A percentile compares a stretch with the other conserved stretches of the same genome.
Conservation (phyloP, 306 rosid genomes). For the Morella rubra region DNA sequence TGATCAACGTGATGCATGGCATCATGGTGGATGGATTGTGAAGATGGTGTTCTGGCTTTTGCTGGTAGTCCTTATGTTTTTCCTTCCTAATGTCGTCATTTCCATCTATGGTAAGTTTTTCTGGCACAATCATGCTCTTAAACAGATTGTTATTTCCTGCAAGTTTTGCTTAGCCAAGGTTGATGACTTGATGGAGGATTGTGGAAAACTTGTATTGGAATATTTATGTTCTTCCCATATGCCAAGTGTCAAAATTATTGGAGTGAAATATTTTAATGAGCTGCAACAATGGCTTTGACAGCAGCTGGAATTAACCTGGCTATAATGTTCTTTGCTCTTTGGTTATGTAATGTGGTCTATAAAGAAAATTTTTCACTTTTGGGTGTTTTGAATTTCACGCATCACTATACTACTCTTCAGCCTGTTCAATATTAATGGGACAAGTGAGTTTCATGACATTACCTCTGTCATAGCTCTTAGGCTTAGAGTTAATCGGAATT, state of each 20-base stretch:
- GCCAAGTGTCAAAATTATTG: not conserved
- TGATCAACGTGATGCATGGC: slow-evolving; percentile 94
- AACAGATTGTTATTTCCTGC: not conserved
- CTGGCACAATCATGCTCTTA: not conserved
- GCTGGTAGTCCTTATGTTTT: slow-evolving; percentile 76
- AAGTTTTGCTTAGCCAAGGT: slow-evolving; percentile 18
- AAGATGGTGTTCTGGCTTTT: slow-evolving; percentile 77
- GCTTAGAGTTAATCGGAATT: not conserved
- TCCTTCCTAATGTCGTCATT: slow-evolving; percentile 67
- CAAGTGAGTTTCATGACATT: not conserved
- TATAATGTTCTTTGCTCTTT: not conserved
- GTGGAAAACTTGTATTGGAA: not conserved
- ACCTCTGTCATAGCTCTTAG: not conserved
- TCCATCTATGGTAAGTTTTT: slow-evolving; percentile 60
- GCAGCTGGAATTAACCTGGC: not conserved
- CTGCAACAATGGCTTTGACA: not conserved
- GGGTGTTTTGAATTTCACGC: not conserved
- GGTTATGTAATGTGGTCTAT: not conserved
- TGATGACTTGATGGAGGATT: not conserved
- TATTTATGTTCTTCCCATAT: not conserved
- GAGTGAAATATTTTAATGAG: not conserved
- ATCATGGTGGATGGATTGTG: slow-evolving; percentile 91
- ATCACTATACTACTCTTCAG: not conserved
- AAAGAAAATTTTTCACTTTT: not conserved
- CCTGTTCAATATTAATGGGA: not conserved